Base-by-base conservation (phyloP, 2,329 filamentous ascomycete genomes). In the Amylocarpus encephaloides region DNA sequence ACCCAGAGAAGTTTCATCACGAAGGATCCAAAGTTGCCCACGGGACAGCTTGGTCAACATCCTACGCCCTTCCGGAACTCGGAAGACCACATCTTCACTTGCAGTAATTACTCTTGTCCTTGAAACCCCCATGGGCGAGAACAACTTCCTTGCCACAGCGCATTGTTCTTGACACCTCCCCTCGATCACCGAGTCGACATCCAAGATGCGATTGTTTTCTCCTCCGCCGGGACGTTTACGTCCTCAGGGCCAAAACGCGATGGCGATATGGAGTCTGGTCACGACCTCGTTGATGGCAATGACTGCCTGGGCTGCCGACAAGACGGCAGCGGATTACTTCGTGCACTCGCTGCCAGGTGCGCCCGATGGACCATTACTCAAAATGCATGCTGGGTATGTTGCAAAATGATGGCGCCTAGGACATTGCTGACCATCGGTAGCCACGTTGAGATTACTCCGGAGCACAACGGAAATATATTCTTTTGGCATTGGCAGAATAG, bases 401-500 rank as follows among this genome's bases (percentile, higher is more conserved):
- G 29, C 18, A 36, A 9, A 32, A 3, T 35, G 9, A 22, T 30
- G 35, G 35, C 45, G 32, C 42, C 15, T 13, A 35, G 18, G 15
- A 33, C 6, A 36, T 56, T 43, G 33, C 49, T 49, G 30, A 50
- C 33, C 4, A 4, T 26, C 16, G 62, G 43, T 66, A 95, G 90
- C 48, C 93, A 98, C 72, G 85, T 98, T 68, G 91, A 97, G 71
- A 78, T 98, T 63, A 86, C 83, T 32, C 80, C 86, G 16, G 83
- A 89, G 59, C 80, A 86, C 67, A 89, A 97, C 66, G 92, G 89
- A 60, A 95, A 97, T 69, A 52, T 98, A 15, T 98, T 97, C 76
- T 98, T 98, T 75, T 98, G 93, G 93, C 88, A 96, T 65, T 96
- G 88, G 67, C 83, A 95, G 67, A 97, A 97, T 67, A 80, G 88